Evolutionary conservation across 78 protist species (phyloP), one percentile per base, ranked within the genome.

Genomic region (Dictyostelium purpureum): DNA sequence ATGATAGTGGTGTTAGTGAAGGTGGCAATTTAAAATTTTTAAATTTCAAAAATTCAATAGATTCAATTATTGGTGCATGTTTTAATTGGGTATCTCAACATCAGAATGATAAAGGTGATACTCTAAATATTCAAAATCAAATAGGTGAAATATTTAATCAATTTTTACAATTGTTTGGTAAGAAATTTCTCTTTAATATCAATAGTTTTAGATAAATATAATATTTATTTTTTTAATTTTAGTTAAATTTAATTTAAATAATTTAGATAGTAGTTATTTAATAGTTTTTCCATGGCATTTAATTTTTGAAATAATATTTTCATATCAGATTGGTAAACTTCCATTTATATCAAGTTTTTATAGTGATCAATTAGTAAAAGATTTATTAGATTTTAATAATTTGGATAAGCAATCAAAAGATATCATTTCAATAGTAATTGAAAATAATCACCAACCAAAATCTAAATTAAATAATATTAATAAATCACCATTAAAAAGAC

Each of bases 221-320:
- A 3, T 54, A 21, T 3, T 65, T 38, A 31, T 12, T 10, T 18
- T 10, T 14, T 54, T 21, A 31, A 3, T 4, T 56, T 57, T 57
- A 26, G 7, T 26, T 24, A 26, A n/a, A 24, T n/a, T 67, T 21
- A 67, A 67, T 21, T 71, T 24, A 5, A 35, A 38, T 71, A 31
- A 74, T 18, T 18, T 31, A n/a, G 12, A 37, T 69, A 45, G 19
- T 38, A 35, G 4, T n/a, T 49, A 43, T 24, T 79, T 52, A 26
- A 26, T 81, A 51, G 65, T 75, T 21, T 24, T 85, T 14, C 92
- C 92, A 56, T 85, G 92, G 92, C 63, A 85, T 74, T 47, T 56
- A n/a, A 59, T 70, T 16, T 74, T 85, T 40, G 92, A 73, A 59
- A 18, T 52, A 4, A 45, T 85, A 28, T 59, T 85, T 51, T 85